A percentile compares a stretch with the other conserved stretches of the same genome.
Evolutionary conservation across 805 yeast genomes (phyloP).

Genomic region (Torulaspora indica): DNA sequence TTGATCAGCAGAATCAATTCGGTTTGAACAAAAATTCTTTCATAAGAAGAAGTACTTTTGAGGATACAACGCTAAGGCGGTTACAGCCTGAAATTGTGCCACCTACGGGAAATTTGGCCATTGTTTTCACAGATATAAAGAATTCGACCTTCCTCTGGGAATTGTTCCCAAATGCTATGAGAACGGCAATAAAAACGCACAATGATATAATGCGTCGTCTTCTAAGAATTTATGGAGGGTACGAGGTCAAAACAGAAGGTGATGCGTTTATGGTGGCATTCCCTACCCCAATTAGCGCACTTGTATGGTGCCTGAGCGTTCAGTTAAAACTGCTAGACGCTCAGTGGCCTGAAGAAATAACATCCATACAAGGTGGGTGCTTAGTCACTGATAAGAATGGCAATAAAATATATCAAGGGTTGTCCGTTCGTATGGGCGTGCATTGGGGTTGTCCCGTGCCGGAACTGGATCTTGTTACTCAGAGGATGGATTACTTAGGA

Average conservation of each 20-base stretch:
- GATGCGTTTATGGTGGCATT: constrained; percentile 98
- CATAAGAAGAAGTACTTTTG: constrained; percentile 51
- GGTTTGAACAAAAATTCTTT: constrained; percentile 38
- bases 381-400: constrained; percentile 62
- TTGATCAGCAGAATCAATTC: constrained; percentile 34
- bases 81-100: constrained; percentile 89
- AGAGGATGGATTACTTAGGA: constrained; percentile 98
- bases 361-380: constrained; percentile 78
- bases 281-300: constrained; percentile 84
- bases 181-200: constrained; percentile 93
- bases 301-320: constrained; percentile 91
- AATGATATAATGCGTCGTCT: constrained; percentile 93
- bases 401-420: constrained; percentile 69
- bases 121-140: constrained; percentile 96
- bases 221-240: constrained; percentile 88
- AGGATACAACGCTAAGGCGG: constrained; percentile 75
- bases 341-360: constrained; percentile 94
- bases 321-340: constrained; percentile 78
- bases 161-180: constrained; percentile 85
- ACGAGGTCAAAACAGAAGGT: constrained; percentile 98
- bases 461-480: constrained; percentile 89
- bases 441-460: constrained; percentile 98
- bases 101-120: constrained; percentile 89
- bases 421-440: constrained; percentile 95
- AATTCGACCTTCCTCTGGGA: constrained; percentile 95